Evolutionary conservation across 805 yeast genomes (phyloP).

Genomic region (Saccharomycopsis lassenensis): DNA sequence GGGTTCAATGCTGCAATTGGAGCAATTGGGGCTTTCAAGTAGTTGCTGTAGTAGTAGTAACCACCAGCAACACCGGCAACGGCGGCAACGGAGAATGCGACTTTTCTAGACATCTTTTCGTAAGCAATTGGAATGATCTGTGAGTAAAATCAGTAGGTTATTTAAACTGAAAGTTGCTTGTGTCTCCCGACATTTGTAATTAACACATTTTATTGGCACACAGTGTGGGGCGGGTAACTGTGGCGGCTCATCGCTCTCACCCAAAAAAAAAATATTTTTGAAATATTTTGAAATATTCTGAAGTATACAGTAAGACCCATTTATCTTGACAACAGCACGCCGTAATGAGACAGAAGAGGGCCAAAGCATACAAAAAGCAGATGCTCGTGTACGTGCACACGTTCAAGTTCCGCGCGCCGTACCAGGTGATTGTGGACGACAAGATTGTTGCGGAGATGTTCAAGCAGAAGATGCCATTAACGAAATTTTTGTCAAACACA

Average conservation of each 20-base stretch:
- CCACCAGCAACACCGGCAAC: constrained; percentile 18
- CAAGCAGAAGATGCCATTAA: constrained; percentile 62
- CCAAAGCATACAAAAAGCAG: constrained; percentile 87
- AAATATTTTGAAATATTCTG: too few relatives aligned
- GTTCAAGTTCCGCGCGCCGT: constrained; percentile 89
- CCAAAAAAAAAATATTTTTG: too few relatives aligned
- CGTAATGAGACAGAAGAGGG: constrained; percentile 96
- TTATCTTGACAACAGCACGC: too few relatives aligned
- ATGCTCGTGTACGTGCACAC: constrained; percentile 76
- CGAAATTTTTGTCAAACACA: constrained; percentile 70
- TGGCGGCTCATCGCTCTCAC: too few relatives aligned
- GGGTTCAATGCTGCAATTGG: constrained; percentile 47
- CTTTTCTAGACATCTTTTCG: constrained; percentile 7
- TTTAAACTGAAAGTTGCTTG: too few relatives aligned
- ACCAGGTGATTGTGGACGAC: constrained; percentile 81
- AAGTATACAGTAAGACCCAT: too few relatives aligned
- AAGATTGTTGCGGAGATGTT: constrained; percentile 58
- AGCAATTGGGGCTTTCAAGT: constrained; percentile 21
- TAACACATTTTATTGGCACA: too few relatives aligned
- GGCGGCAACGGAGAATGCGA: constrained; percentile 13
- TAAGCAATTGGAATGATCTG: too few relatives aligned
- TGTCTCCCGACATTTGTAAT: too few relatives aligned
- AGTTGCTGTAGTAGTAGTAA: constrained; percentile 18
- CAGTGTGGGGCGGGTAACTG: too few relatives aligned
- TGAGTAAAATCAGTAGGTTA: not conserved